Evolutionary conservation across 768 basidiomycete species (phyloP), one percentile per base, ranked within the genome.

Genomic region (Boletus vinaceobasis): DNA sequence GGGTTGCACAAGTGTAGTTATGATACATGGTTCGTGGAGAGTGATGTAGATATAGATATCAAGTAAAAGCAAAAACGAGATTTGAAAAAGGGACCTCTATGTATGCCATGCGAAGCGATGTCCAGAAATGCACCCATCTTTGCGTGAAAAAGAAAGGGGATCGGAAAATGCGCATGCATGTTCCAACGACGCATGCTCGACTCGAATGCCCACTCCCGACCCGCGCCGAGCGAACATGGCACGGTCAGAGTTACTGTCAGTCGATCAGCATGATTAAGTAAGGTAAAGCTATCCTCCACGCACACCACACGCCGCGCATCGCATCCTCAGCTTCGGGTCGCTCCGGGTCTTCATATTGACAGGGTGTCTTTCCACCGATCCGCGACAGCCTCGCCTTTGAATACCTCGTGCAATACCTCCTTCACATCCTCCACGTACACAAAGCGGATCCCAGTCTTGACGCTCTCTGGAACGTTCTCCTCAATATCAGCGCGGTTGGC

Each of bases 381-480:
- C 26, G 75, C 73, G 21, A 85, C 66, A 15, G 75, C 67, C 64
- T 83, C 74, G 14, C 81, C 86, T 29, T 75, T 79, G 74, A 98
- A 98, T 39, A 91, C 91, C 71, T 94, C 92, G 53, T 85, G 77
- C 64, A 98, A 71, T 5, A 98, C 94, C 73, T 98, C 90, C 62
- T 80, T 80, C 52, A 97, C 92, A 63, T 90, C 88, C 65, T 97
- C 93, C 43, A 97, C 96, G 68, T 96, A 98, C 57, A 98, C 91
- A 60, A 99, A 93, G 45, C 85, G 82, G 56, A 98, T 94, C 21
- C 95, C 96, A 7, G 85, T 86, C 80, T 98, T 98, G 60, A 98
- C 95, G 64, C 93, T 94, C 62, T 86, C 87, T 0, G 93, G 94
- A 0, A 98, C 96, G 67, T 98, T 98, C 77, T 94, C 93, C 74